phyloP scores from a whole-genome alignment of 1,139 yeast species.

The Diutina scorzettiae region DNA sequence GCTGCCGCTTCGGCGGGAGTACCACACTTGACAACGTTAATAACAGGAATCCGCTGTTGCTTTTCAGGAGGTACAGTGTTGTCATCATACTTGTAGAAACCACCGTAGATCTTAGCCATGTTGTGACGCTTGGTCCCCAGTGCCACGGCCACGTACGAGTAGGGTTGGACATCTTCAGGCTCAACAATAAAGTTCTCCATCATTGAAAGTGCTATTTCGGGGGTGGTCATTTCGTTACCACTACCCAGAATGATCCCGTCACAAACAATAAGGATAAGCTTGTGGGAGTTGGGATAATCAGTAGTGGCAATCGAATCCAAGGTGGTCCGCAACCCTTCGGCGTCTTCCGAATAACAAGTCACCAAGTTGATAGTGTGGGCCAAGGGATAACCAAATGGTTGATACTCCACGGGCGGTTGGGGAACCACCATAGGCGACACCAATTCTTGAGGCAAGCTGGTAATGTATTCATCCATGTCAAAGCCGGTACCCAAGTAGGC shows the following conservation, averaged over 20 bases:
- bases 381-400: conserved; percentile 80
- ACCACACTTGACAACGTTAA: conserved; percentile 84
- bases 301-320: conserved; percentile 87
- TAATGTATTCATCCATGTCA: conserved; percentile 15
- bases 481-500: conserved; percentile 33
- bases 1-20: conserved; percentile 69
- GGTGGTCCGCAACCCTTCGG: conserved; percentile 73
- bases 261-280: conserved; percentile 70
- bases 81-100: conserved; percentile 76
- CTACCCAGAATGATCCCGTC: conserved; percentile 93
- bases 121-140: conserved; percentile 88
- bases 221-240: conserved; percentile 77
- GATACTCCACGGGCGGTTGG: conserved; percentile 83
- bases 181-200: conserved; percentile 74
- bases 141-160: conserved; percentile 90
- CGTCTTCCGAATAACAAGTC: conserved; percentile 92
- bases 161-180: conserved; percentile 60
- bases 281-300: conserved; percentile 90
- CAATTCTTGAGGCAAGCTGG: conserved; percentile 54
- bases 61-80: conserved; percentile 62
- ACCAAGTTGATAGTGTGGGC: conserved; percentile 77
- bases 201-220: conserved; percentile 78
- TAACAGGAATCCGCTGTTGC: conserved; percentile 82
- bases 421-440: conserved; percentile 66
- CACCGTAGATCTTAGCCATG: conserved; percentile 93